phyloP scores from a whole-genome alignment of 2,329 filamentous ascomycete genomes.

The Ascochyta lentis region DNA sequence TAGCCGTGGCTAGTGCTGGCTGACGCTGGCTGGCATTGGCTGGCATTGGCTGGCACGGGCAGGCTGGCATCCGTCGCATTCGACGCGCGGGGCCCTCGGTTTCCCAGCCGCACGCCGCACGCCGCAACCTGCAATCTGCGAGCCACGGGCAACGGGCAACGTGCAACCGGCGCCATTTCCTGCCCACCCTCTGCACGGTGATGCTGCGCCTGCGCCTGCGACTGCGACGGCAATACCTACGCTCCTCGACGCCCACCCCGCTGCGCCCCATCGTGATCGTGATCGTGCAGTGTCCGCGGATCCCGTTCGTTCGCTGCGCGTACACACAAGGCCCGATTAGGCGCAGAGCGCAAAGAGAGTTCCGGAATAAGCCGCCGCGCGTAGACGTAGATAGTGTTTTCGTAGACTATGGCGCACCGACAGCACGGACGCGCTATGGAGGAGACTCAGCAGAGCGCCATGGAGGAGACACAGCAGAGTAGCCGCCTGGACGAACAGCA shows the following conservation, averaged over 20 bases:
- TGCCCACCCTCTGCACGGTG: neutral
- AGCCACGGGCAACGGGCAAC: too few species aligned
- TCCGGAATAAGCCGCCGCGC: neutral
- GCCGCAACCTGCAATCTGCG: too few species aligned
- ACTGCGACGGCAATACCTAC: neutral
- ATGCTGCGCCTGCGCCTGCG: neutral
- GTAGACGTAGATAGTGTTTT: neutral
- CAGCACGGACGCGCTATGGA: neutral
- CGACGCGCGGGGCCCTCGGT: constrained; percentile 4
- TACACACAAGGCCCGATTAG: neutral
- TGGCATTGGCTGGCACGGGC: neutral
- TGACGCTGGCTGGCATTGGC: neutral
- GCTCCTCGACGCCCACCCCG: neutral
- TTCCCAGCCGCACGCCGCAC: neutral
- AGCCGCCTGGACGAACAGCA: too few species aligned
- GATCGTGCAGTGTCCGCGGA: neutral
- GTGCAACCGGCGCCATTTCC: neutral
- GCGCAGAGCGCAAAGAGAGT: constrained; percentile 3
- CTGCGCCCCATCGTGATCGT: neutral
- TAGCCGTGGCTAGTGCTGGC: neutral
- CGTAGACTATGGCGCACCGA: neutral
- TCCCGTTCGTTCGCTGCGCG: neutral
- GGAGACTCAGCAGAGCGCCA: neutral
- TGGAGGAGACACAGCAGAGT: neutral
- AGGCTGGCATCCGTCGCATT: neutral